These are phyloP conservation scores for Melampsora larici-populina DNA, from an alignment of 1,284 basidiomycete species.

Conservation along the genomic window DNA sequence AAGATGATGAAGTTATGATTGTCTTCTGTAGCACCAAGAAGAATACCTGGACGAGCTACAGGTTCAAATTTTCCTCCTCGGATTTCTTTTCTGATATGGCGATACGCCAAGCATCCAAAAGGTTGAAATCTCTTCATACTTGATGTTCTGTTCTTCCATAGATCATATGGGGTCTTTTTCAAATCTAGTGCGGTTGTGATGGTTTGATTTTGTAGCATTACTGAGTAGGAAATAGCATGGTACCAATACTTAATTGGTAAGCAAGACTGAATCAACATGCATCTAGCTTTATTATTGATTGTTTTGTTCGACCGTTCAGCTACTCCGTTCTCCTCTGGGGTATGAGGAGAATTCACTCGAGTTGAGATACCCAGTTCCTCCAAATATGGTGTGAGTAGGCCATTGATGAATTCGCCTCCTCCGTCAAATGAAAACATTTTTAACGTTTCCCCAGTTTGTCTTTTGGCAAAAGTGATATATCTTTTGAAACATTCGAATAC, in stretches of 20 bases:
- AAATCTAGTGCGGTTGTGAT: not conserved
- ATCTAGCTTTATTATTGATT: not conserved
- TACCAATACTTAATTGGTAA: not conserved
- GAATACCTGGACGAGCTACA: not conserved
- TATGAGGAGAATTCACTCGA: not conserved
- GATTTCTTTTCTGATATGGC: not conserved
- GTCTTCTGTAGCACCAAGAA: not conserved
- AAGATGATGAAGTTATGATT: too few species aligned
- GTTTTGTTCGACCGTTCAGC: slow-evolving; percentile 4
- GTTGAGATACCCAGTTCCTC: not conserved
- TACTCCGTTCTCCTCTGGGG: not conserved
- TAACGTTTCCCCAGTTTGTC: too few species aligned
- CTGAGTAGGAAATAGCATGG: not conserved
- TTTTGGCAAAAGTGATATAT: too few species aligned
- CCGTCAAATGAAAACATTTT: too few species aligned
- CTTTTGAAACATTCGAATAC: too few species aligned
- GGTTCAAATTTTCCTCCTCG: not conserved
- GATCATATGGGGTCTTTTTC: not conserved
- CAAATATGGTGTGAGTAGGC: too few species aligned
- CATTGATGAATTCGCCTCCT: too few species aligned
- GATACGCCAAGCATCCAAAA: too few species aligned
- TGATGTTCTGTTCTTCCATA: not conserved
- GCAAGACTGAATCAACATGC: not conserved
- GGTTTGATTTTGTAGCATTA: not conserved
- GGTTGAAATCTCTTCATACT: not conserved